Evolutionary conservation across 148 eudicot species (phyloP).

Genomic region (Beta vulgaris): DNA sequence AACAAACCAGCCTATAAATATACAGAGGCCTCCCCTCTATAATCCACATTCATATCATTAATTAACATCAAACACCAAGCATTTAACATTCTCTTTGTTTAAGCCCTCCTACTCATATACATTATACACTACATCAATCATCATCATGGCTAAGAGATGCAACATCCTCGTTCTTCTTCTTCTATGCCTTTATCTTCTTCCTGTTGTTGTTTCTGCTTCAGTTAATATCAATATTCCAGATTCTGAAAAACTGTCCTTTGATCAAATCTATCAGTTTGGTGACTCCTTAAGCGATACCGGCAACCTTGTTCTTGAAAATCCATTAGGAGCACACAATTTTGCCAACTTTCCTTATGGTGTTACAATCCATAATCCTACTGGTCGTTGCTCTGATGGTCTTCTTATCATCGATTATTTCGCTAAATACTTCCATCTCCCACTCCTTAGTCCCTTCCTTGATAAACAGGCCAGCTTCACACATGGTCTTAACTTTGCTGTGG

Average conservation of each 20-base stretch:
- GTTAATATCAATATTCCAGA: not conserved
- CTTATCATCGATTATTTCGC: constrained; percentile 24
- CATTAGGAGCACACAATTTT: not conserved
- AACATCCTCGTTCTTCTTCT: not conserved
- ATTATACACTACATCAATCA: not conserved
- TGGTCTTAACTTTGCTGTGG: constrained; percentile 30
- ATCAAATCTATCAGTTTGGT: constrained; percentile 24
- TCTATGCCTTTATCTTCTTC: not conserved
- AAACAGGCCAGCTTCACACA: constrained; percentile 17
- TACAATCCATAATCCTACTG: constrained; percentile 11
- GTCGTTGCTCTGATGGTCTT: constrained; percentile 23
- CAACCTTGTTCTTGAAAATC: constrained; percentile 16
- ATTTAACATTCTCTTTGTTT: too few relatives aligned
- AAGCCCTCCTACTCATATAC: not conserved
- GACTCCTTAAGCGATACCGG: constrained; percentile 30
- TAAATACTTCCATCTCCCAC: constrained; percentile 8
- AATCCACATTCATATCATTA: too few relatives aligned
- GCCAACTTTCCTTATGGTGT: constrained; percentile 16
- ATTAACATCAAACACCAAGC: too few relatives aligned
- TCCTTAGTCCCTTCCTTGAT: constrained; percentile 16
- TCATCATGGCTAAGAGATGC: not conserved
- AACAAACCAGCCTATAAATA: too few relatives aligned
- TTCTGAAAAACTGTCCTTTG: not conserved
- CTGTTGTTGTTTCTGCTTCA: not conserved
- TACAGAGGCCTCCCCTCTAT: too few relatives aligned